A percentile compares a stretch with the other conserved stretches of the same genome.
Evolutionary conservation across 1,284 basidiomycete species (phyloP).

Genomic region (Trametes versicolor): DNA sequence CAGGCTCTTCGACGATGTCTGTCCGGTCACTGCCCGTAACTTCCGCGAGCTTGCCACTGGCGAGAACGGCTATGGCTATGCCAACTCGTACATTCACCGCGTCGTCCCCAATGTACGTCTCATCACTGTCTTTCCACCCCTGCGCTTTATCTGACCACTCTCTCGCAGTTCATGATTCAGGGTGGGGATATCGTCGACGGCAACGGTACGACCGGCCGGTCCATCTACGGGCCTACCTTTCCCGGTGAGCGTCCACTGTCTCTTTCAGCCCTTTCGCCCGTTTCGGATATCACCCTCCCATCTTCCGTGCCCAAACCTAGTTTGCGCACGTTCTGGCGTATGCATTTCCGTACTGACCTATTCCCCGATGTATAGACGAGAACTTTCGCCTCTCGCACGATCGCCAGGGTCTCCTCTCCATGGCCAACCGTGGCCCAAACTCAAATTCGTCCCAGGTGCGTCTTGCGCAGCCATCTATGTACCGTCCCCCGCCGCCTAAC

Average conservation of each 20-base stretch:
- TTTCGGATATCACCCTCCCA: slow-evolving; percentile 5
- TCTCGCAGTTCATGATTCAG: slow-evolving; percentile 47
- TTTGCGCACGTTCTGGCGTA: slow-evolving; percentile 1
- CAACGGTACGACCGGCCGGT: slow-evolving; percentile 71
- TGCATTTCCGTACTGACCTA: background rate
- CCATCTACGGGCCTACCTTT: slow-evolving; percentile 45
- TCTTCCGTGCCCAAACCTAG: background rate
- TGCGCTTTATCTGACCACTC: background rate
- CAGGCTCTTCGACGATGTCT: slow-evolving; percentile 79
- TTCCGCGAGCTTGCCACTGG: slow-evolving; percentile 93
- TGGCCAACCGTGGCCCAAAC: slow-evolving; percentile 70
- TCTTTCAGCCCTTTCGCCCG: background rate
- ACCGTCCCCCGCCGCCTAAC: background rate
- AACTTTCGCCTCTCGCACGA: slow-evolving; percentile 53
- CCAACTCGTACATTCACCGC: slow-evolving; percentile 81
- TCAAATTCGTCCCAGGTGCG: slow-evolving; percentile 63
- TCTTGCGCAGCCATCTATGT: slow-evolving; percentile 7
- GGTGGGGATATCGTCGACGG: slow-evolving; percentile 52
- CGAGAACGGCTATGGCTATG: slow-evolving; percentile 72
- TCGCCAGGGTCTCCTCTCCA: slow-evolving; percentile 60
- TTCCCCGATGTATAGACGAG: slow-evolving; percentile 45
- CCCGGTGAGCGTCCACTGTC: slow-evolving; percentile 33
- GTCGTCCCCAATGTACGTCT: slow-evolving; percentile 63
- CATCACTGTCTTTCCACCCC: background rate
- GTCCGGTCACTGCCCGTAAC: slow-evolving; percentile 85